Evolutionary conservation across 2,329 filamentous ascomycete genomes (phyloP).

Genomic region (Penicillium glabrum): DNA sequence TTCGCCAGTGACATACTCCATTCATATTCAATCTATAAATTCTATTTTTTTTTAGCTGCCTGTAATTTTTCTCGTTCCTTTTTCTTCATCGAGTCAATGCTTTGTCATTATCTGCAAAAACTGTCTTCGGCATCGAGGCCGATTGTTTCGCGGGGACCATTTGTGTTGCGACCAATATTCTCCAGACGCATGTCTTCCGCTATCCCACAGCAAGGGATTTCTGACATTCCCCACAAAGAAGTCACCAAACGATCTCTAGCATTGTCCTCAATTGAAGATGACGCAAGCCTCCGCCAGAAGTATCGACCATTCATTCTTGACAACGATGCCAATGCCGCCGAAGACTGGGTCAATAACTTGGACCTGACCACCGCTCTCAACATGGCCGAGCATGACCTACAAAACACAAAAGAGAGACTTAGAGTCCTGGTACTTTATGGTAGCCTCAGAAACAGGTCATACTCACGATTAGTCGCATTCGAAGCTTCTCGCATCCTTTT

Average conservation of each 20-base stretch:
- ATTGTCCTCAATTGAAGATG: conserved; percentile 49
- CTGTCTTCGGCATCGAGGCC: background rate
- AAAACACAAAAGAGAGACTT: conserved; percentile 42
- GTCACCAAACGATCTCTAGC: no score
- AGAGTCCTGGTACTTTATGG: conserved; percentile 63
- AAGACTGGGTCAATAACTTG: conserved; percentile 58
- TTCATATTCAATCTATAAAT: conserved; percentile 1
- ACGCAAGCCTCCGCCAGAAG: conserved; percentile 43
- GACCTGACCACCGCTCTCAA: conserved; percentile 56
- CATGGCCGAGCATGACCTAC: conserved; percentile 52
- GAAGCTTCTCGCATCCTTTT: conserved; percentile 62
- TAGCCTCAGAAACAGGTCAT: conserved; percentile 58
- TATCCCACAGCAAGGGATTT: background rate
- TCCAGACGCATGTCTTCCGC: background rate
- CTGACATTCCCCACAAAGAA: no score
- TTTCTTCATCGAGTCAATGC: background rate
- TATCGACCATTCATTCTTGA: conserved; percentile 61
- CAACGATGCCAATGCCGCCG: conserved; percentile 18
- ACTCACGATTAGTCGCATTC: conserved; percentile 59
- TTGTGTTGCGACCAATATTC: background rate
- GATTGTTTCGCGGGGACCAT: background rate
- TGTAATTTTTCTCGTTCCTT: background rate
- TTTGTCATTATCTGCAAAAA: background rate
- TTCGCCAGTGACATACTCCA: conserved; percentile 8
- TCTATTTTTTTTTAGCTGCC: conserved; percentile 1